Conservation (phyloP, 1,139 yeast genomes). For the Pichia sp. region DNA sequence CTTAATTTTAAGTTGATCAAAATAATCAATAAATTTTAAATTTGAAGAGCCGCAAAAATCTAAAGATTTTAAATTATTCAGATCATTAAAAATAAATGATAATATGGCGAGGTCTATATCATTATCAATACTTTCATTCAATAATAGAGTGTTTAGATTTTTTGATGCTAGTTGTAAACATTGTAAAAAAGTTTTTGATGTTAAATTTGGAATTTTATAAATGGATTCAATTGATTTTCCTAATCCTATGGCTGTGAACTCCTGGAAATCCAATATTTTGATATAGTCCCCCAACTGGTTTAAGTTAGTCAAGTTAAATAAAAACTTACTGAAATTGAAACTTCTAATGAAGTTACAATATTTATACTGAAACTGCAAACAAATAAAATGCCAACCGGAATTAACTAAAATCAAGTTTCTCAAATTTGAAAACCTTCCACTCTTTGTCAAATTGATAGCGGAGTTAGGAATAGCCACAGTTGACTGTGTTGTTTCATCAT, state of each 20-base stretch:
- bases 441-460: conserved; percentile 21
- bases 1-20: conserved; percentile 34
- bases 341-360: conserved; percentile 76
- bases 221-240: conserved; percentile 89
- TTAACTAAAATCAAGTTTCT: conserved; percentile 11
- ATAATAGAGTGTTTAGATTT: conserved; percentile 69
- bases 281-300: conserved; percentile 57
- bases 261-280: conserved; percentile 77
- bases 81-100: conserved; percentile 50
- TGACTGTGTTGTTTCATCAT: neutral
- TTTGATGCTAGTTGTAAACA: conserved; percentile 55
- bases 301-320: conserved; percentile 42
- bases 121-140: conserved; percentile 79
- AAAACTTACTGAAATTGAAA: conserved; percentile 68
- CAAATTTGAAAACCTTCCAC: conserved; percentile 17
- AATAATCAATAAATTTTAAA: conserved; percentile 55
- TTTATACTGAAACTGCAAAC: conserved; percentile 43
- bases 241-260: conserved; percentile 82
- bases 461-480: conserved; percentile 17
- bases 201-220: conserved; percentile 86
- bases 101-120: conserved; percentile 65
- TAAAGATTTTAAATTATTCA: conserved; percentile 56
- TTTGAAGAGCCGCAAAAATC: conserved; percentile 91
- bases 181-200: conserved; percentile 58
- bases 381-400: conserved; percentile 20